Percentiles rank a stretch among this genome's conserved stretches.
These are phyloP conservation scores for Didymella exigua DNA, from an alignment of 2,329 filamentous ascomycete species.

Conservation along the genomic window DNA sequence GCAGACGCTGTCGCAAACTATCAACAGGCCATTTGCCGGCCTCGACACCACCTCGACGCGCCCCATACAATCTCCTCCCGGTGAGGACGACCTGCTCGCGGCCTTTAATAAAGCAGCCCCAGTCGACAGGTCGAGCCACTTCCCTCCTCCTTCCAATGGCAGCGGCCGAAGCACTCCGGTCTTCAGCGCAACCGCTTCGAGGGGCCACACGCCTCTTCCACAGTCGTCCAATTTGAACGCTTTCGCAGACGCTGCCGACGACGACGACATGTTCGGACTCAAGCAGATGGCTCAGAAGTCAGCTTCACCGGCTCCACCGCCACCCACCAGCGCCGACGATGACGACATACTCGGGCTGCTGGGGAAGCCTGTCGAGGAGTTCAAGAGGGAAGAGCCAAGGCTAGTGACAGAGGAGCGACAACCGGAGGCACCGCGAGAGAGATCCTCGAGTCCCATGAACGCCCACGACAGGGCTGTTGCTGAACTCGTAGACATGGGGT, in stretches of 20 bases:
- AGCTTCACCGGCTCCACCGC: slow-evolving; percentile 28
- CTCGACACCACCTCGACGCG: slow-evolving; percentile 40
- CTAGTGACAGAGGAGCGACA: slow-evolving; percentile 11
- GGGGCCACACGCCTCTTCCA: slow-evolving; percentile 36
- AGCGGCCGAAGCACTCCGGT: slow-evolving; percentile 52
- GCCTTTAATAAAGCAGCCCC: slow-evolving; percentile 65
- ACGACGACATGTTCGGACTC: slow-evolving; percentile 87
- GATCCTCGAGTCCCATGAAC: slow-evolving; percentile 40
- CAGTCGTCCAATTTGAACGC: slow-evolving; percentile 24
- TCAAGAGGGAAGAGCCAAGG: slow-evolving; percentile 40
- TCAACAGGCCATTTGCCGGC: slow-evolving; percentile 49
- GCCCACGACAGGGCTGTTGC: slow-evolving; percentile 80
- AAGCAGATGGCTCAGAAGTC: slow-evolving; percentile 62
- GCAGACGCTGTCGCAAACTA: slow-evolving; percentile 41
- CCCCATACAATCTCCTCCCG: slow-evolving; percentile 36
- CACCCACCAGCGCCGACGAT: slow-evolving; percentile 39
- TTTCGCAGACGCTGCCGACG: slow-evolving; percentile 68
- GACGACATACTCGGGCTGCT: slow-evolving; percentile 70
- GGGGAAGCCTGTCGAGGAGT: slow-evolving; percentile 63
- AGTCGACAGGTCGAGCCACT: slow-evolving; percentile 65
- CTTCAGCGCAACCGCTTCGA: slow-evolving; percentile 31
- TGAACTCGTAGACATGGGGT: slow-evolving; percentile 94
- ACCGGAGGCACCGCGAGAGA: slow-evolving; percentile 18
- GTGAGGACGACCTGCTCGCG: slow-evolving; percentile 65
- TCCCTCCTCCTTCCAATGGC: slow-evolving; percentile 54